Conservation (phyloP, 176 grass and related monocot genomes). For the Musa beccarii region DNA sequence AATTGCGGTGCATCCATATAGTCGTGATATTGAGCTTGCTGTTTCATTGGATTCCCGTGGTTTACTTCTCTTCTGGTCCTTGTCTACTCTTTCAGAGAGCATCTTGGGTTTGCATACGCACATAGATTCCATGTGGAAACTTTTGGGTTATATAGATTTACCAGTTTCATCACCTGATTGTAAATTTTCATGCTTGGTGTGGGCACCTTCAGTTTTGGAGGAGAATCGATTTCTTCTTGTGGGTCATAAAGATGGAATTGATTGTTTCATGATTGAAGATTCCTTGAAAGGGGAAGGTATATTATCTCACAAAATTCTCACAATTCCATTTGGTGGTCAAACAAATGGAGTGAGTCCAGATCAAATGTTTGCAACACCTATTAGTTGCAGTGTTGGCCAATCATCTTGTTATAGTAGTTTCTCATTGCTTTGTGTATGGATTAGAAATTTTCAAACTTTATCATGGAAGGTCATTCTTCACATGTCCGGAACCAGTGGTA, state of each 20-base stretch:
- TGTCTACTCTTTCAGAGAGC: constrained; percentile 61
- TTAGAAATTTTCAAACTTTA: constrained; percentile 39
- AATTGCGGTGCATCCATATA: constrained; percentile 56
- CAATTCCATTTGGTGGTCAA: constrained; percentile 40
- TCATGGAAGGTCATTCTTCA: constrained; percentile 69
- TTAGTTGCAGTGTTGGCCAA: constrained; percentile 36
- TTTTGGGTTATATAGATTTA: constrained; percentile 53
- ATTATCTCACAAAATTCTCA: constrained; percentile 56
- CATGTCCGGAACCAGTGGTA: constrained; percentile 24
- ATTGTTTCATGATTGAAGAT: constrained; percentile 60
- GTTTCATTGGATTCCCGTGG: constrained; percentile 79
- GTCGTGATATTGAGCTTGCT: constrained; percentile 57
- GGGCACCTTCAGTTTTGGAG: constrained; percentile 58
- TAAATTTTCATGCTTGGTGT: constrained; percentile 67
- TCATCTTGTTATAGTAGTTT: constrained; percentile 49
- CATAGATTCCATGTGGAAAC: constrained; percentile 61
- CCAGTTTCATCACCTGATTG: constrained; percentile 31
- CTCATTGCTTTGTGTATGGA: constrained; percentile 71
- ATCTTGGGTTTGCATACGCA: constrained; percentile 35
- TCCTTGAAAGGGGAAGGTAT: constrained; percentile 35
- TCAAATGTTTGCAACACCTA: constrained; percentile 63
- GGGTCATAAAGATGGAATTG: constrained; percentile 53
- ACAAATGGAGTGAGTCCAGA: constrained; percentile 37
- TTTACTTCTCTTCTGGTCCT: constrained; percentile 73
- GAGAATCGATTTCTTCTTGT: constrained; percentile 68